Evolutionary conservation across 176 grass and related monocot species (phyloP), one percentile per base, ranked within the genome.

Genomic region (Carex kokanica): DNA sequence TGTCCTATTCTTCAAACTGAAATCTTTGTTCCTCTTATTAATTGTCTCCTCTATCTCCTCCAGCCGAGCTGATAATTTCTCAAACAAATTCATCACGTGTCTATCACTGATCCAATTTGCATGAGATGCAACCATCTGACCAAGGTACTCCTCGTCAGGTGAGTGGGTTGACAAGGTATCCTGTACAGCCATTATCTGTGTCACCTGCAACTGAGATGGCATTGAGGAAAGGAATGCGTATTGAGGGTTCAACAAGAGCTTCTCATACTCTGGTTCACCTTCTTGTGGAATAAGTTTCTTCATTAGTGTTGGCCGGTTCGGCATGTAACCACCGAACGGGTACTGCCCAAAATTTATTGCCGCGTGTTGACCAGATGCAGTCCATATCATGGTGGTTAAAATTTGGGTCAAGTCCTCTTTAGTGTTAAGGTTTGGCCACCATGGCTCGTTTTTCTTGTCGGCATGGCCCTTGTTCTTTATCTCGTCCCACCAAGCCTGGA

Each of bases 331-430:
- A 41, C 10, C 92, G 77, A 63, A 97, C 17, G 90, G 92, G 87
- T 97, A 97, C 77, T 94, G 94, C 1, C 94, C 94, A 78, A 97
- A 97, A 80, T 97, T 97, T 20, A 94, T 88, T 32, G 92, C 94
- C 14, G 94, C 89, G 59, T 97, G 94, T 74, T 97, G 92, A 14
- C 87, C 88, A 32, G 92, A 94, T 53, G 88, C 88, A 49, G 94
- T 83, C 94, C 94, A 97, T 59, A 97, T 94, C 69, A 97, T 97
- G 69, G 81, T 94, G 52, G 85, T 92, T 5, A 97, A 65, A 49
- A 90, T 82, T 20, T 87, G 80, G 60, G 84, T 54, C 2, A 94
- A 86, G 47, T 82, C 83, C 16, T 89, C 90, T 3, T 23, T 57
- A 6, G 70, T 67, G 78, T 92, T 79, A 0, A 92, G 72, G 52